phyloP scores from a whole-genome alignment of 2,329 filamentous ascomycete genomes.

The Delphinella strobiligena region DNA sequence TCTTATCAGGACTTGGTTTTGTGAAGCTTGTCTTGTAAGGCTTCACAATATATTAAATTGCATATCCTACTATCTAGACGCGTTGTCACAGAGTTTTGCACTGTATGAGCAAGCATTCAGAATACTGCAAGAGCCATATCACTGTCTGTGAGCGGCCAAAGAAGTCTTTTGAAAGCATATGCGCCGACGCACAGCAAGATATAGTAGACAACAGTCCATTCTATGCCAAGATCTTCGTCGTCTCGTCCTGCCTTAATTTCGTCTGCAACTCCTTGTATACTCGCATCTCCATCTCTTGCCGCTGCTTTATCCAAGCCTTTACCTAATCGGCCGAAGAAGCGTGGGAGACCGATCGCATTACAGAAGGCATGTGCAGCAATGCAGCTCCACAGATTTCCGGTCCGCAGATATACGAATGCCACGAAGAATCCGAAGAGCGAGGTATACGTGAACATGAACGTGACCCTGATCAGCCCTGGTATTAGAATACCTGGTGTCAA shows the following conservation, averaged over 20 bases:
- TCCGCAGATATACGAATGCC: conserved; percentile 77
- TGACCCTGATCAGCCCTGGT: conserved; percentile 48
- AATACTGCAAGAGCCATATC: conserved; percentile 13
- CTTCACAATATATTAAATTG: too few relatives aligned
- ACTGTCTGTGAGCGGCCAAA: conserved; percentile 64
- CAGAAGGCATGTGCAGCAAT: conserved; percentile 77
- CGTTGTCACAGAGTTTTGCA: not conserved
- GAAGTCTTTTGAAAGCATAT: conserved; percentile 53
- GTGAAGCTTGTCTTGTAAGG: too few relatives aligned
- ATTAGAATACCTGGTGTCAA: conserved; percentile 25
- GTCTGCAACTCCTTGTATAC: conserved; percentile 5
- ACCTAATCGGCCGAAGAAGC: conserved; percentile 67
- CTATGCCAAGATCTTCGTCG: conserved; percentile 24
- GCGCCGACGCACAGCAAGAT: conserved; percentile 60
- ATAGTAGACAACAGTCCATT: conserved; percentile 74
- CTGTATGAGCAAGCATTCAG: not conserved
- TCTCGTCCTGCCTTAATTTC: conserved; percentile 23
- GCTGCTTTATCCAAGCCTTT: conserved; percentile 28
- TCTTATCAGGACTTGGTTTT: too few relatives aligned
- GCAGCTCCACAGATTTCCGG: conserved; percentile 65
- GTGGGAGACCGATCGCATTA: conserved; percentile 81
- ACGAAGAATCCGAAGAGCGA: conserved; percentile 89
- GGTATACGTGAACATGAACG: conserved; percentile 82
- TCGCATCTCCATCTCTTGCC: conserved; percentile 10
- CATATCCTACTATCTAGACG: too few relatives aligned